These are phyloP conservation scores for Penicillium daleae DNA, from an alignment of 495 filamentous ascomycete genomes.

Conservation along the genomic window DNA sequence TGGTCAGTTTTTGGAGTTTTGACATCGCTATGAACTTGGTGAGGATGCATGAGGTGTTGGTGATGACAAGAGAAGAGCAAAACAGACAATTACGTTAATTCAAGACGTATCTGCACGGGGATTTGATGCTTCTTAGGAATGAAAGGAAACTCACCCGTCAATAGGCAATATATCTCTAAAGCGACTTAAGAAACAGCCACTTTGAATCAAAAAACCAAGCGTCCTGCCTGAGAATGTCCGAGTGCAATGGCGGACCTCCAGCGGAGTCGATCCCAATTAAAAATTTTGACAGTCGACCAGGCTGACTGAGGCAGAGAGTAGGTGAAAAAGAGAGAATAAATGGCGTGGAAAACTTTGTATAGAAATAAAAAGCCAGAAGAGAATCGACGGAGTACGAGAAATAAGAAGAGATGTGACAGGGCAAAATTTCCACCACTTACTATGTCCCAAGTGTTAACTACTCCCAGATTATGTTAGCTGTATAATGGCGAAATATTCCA, in stretches of 20 bases:
- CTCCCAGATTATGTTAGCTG: constrained; percentile 2
- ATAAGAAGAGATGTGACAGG: constrained; percentile 1
- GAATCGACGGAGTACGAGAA: not conserved
- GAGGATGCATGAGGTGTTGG: not conserved
- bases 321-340: not conserved
- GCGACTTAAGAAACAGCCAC: not conserved
- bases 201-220: not conserved
- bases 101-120: not conserved
- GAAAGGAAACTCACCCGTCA: not conserved
- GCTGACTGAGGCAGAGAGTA: not conserved
- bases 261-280: not conserved
- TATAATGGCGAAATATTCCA: constrained; percentile 9
- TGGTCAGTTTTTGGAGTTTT: not conserved
- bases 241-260: not conserved
- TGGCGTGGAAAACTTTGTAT: not conserved
- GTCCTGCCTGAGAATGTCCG: not conserved
- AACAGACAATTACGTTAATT: not conserved
- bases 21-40: not conserved
- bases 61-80: not conserved
- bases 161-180: not conserved
- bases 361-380: not conserved
- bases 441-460: constrained; percentile 4
- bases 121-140: not conserved
- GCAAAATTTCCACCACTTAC: constrained; percentile 13
- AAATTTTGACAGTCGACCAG: not conserved